phyloP scores from a whole-genome alignment of 2,329 filamentous ascomycete genomes.

The Diaporthe capsici region DNA sequence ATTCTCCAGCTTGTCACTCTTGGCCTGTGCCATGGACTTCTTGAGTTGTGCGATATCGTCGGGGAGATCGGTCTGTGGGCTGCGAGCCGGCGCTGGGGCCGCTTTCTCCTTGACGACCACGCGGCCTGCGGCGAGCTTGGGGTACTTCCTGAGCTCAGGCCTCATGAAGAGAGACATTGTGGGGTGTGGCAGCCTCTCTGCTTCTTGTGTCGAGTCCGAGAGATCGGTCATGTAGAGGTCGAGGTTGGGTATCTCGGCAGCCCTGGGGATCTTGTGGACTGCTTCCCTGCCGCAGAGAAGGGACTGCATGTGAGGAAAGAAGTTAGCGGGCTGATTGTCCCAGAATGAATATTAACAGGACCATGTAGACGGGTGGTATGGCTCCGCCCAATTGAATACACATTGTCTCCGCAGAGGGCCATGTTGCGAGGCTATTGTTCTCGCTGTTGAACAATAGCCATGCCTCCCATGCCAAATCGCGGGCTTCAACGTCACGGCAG shows the following conservation, averaged over 20 bases:
- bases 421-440: slow-evolving; percentile 39
- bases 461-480: not conserved
- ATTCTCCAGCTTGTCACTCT: slow-evolving; percentile 61
- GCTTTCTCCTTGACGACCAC: slow-evolving; percentile 39
- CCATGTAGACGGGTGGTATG: not conserved
- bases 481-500: not conserved
- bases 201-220: slow-evolving; percentile 61
- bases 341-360: not conserved
- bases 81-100: slow-evolving; percentile 44
- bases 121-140: slow-evolving; percentile 43
- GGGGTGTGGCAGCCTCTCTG: slow-evolving; percentile 63
- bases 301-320: slow-evolving; percentile 55
- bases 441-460: slow-evolving; percentile 36
- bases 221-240: slow-evolving; percentile 70
- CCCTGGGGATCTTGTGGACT: slow-evolving; percentile 50
- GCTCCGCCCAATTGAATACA: not conserved
- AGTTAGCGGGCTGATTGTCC: slow-evolving; percentile 15
- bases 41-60: slow-evolving; percentile 66
- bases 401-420: not conserved
- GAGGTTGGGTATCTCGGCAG: slow-evolving; percentile 62
- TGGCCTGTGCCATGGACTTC: slow-evolving; percentile 58
- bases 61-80: slow-evolving; percentile 52
- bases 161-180: slow-evolving; percentile 66
- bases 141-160: slow-evolving; percentile 47
- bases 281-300: slow-evolving; percentile 65